Percentiles rank a stretch among this genome's conserved stretches.
These are phyloP conservation scores for Prillingera fragicola DNA, from an alignment of 1,284 basidiomycete species.

Conservation along the genomic window DNA sequence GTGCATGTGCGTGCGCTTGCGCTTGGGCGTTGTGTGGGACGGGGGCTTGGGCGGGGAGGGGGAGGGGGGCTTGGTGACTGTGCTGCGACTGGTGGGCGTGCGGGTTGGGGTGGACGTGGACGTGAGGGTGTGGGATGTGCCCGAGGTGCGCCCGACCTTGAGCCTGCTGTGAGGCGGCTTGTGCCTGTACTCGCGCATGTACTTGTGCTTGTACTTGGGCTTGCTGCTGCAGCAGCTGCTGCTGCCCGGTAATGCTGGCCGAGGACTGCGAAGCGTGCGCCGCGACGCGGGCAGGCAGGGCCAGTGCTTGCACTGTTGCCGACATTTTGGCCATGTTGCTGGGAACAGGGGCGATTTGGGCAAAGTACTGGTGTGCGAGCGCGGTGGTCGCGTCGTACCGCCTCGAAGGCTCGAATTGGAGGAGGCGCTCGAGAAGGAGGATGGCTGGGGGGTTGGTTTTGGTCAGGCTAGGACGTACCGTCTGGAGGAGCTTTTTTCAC, in stretches of 20 bases:
- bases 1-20: too few species aligned
- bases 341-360: constrained; percentile 47
- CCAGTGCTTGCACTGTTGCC: constrained; percentile 32
- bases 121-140: too few species aligned
- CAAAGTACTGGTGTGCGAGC: constrained; percentile 89
- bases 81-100: too few species aligned
- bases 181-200: too few species aligned
- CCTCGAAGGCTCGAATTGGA: constrained; percentile 93
- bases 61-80: too few species aligned
- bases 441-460: constrained; percentile 58
- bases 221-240: constrained; percentile 20
- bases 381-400: constrained; percentile 90
- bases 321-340: constrained; percentile 29
- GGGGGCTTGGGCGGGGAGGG: too few species aligned
- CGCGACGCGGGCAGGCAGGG: constrained; percentile 40
- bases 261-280: constrained; percentile 37
- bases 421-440: constrained; percentile 87
- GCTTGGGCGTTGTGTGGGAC: too few species aligned
- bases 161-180: constrained; percentile 43
- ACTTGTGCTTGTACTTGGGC: constrained; percentile 36
- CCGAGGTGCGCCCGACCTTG: too few species aligned
- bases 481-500: constrained; percentile 87
- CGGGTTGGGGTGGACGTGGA: too few species aligned
- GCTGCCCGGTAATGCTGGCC: constrained; percentile 38
- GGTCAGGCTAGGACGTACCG: constrained; percentile 52